phyloP scores from a whole-genome alignment of 2,329 filamentous ascomycete species.

The Xylaria polymorpha region DNA sequence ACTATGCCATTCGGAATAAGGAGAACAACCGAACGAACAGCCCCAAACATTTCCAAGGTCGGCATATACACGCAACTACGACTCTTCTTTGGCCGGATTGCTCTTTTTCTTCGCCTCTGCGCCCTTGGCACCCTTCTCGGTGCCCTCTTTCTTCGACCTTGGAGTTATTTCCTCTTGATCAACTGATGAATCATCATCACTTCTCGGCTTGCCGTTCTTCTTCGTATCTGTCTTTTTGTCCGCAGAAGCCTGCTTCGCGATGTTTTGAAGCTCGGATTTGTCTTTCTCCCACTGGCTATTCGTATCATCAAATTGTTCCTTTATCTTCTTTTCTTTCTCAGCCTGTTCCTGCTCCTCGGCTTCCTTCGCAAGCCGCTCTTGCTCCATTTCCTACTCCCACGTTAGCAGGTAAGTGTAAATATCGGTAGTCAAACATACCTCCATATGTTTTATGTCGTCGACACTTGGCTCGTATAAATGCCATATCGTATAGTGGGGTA shows the following conservation, averaged over 20 bases:
- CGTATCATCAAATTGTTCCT: slow-evolving; percentile 81
- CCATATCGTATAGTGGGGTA: slow-evolving; percentile 99
- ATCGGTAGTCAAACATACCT: slow-evolving; percentile 59
- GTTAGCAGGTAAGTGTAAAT: slow-evolving; percentile 32
- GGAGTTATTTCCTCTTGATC: slow-evolving; percentile 39
- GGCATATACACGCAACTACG: slow-evolving; percentile 35
- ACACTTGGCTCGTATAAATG: slow-evolving; percentile 99
- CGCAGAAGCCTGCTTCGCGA: slow-evolving; percentile 65
- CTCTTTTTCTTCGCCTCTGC: slow-evolving; percentile 38
- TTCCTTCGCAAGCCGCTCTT: slow-evolving; percentile 82
- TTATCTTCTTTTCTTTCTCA: slow-evolving; percentile 80
- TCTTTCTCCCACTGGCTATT: slow-evolving; percentile 90
- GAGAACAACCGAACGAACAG: slow-evolving; percentile 25
- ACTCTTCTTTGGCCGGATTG: slow-evolving; percentile 41
- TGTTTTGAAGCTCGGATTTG: slow-evolving; percentile 79
- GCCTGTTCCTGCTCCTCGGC: slow-evolving; percentile 80
- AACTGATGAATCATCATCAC: slow-evolving; percentile 31
- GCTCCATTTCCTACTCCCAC: slow-evolving; percentile 82
- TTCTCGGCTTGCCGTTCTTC: slow-evolving; percentile 29
- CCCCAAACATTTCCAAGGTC: slow-evolving; percentile 9
- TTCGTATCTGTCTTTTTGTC: slow-evolving; percentile 31
- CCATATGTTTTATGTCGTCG: slow-evolving; percentile 97
- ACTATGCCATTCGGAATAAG: slow-evolving; percentile 24
- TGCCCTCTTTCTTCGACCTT: slow-evolving; percentile 35
- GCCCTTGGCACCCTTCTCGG: slow-evolving; percentile 40